Percentiles rank a stretch among this genome's conserved stretches.
Conservation (phyloP, 208 protist genomes). For the Crithidia thermophila region DNA sequence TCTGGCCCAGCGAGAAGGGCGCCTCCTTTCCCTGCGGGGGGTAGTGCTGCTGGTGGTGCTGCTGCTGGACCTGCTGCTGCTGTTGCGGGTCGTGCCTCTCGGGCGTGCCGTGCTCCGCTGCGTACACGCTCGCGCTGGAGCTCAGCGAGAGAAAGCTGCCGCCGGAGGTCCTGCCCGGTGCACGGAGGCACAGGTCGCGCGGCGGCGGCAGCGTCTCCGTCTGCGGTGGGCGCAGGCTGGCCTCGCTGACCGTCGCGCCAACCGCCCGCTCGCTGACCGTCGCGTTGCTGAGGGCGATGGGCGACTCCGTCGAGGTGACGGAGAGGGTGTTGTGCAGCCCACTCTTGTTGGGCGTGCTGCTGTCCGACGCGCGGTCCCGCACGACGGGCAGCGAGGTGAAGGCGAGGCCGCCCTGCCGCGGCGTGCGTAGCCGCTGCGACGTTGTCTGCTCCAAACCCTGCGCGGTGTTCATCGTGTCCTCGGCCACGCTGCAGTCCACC, state of each 20-base stretch:
- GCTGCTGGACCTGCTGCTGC: neutral
- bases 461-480: neutral
- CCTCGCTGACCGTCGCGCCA: neutral
- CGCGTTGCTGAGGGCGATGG: neutral
- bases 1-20: neutral
- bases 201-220: constrained; percentile 8
- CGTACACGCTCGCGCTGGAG: neutral
- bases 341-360: neutral
- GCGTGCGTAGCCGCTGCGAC: neutral
- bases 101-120: neutral
- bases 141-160: neutral
- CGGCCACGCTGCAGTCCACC: constrained; percentile 2
- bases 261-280: neutral
- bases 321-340: neutral
- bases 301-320: neutral
- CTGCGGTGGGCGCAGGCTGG: neutral
- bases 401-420: neutral
- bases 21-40: too few relatives aligned
- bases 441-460: neutral
- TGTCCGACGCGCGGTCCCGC: neutral
- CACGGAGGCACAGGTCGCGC: neutral
- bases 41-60: neutral
- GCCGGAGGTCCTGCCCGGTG: neutral
- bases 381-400: neutral
- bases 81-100: too few relatives aligned